Evolutionary conservation across 2,329 filamentous ascomycete genomes (phyloP).

Genomic region (Claviceps spartinae): DNA sequence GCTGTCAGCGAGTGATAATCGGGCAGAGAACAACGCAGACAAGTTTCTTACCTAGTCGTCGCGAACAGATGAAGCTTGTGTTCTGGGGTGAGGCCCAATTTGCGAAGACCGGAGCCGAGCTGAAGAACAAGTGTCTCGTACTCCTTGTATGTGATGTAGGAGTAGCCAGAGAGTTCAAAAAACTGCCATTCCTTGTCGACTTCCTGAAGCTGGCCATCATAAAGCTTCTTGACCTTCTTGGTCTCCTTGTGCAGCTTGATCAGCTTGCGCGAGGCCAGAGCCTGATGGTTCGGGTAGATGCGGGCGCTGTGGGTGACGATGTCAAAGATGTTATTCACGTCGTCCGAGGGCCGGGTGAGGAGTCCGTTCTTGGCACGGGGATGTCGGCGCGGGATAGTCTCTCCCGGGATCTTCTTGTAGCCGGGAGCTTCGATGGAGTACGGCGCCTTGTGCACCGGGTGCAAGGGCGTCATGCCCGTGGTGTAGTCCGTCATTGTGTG

Average conservation of each 20-base stretch:
- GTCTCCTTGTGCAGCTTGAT: conserved; percentile 68
- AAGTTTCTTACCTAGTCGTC: conserved; percentile 51
- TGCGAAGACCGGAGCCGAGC: conserved; percentile 59
- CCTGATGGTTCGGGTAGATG: conserved; percentile 47
- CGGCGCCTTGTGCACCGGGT: conserved; percentile 54
- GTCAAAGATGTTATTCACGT: conserved; percentile 66
- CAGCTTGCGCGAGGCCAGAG: conserved; percentile 59
- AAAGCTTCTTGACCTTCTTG: conserved; percentile 79
- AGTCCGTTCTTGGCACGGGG: conserved; percentile 58
- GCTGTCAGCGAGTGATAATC: background rate
- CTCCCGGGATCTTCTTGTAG: conserved; percentile 56
- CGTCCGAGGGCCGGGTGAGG: conserved; percentile 48
- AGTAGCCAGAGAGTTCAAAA: conserved; percentile 70
- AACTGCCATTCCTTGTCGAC: conserved; percentile 87
- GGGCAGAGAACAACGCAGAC: background rate
- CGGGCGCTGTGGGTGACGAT: conserved; percentile 57
- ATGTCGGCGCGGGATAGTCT: conserved; percentile 73
- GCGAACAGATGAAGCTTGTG: conserved; percentile 72
- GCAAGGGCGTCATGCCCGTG: conserved; percentile 34
- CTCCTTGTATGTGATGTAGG: conserved; percentile 65
- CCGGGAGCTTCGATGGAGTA: conserved; percentile 63
- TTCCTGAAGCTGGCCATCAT: conserved; percentile 66
- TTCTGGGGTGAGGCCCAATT: conserved; percentile 53
- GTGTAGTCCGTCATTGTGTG: conserved; percentile 19
- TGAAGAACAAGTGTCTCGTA: conserved; percentile 58